Evolutionary conservation across 2,329 filamentous ascomycete species (phyloP).

Genomic region (Byssochlamys sp.): DNA sequence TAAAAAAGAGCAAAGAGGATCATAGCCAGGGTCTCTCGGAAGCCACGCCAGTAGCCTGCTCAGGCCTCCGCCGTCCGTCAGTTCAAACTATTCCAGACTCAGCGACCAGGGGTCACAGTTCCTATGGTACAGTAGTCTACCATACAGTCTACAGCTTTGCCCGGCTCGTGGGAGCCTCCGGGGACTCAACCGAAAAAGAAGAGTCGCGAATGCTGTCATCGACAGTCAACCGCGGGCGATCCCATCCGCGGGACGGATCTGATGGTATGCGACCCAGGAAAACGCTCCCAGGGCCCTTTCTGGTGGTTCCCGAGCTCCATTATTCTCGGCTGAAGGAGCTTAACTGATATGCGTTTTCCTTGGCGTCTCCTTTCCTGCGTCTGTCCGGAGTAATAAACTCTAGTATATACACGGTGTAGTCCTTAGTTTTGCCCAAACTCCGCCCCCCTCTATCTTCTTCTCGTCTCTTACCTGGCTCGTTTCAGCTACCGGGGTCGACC

Average conservation of each 20-base stretch:
- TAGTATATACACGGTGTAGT: background rate
- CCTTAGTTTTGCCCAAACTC: background rate
- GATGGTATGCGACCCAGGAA: background rate
- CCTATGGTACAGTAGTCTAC: background rate
- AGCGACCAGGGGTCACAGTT: background rate
- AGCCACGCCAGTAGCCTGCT: background rate
- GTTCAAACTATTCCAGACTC: background rate
- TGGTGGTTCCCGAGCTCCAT: background rate
- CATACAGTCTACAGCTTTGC: background rate
- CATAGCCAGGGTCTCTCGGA: background rate
- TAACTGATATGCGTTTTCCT: slow-evolving; percentile 1
- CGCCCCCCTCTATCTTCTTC: background rate
- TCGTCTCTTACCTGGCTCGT: slow-evolving; percentile 1
- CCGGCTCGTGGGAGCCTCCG: background rate
- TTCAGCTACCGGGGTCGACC: slow-evolving; percentile 1
- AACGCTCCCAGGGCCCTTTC: background rate
- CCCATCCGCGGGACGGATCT: background rate
- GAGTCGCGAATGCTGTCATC: background rate
- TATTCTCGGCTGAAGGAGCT: background rate
- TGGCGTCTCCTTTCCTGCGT: background rate
- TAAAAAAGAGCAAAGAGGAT: background rate
- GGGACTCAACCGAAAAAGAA: background rate
- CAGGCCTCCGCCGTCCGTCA: background rate
- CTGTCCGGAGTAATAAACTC: background rate
- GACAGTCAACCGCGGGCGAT: background rate